Conservation (phyloP, 495 filamentous ascomycete genomes). For the Gamarada debralockiae region DNA sequence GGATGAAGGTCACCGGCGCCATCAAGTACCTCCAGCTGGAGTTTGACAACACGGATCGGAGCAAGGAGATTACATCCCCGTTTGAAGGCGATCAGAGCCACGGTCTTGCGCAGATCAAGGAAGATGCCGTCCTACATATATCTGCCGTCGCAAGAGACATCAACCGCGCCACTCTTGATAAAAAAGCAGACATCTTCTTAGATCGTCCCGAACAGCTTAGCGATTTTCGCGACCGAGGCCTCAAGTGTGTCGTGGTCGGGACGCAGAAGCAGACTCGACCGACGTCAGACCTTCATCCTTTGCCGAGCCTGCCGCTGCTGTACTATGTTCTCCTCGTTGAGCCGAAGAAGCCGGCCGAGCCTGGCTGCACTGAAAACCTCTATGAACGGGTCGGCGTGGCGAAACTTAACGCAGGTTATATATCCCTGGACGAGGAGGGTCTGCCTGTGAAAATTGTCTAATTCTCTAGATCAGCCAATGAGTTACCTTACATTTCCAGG, state of each 20-base stretch:
- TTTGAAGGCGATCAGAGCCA: not conserved
- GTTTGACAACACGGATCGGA: slow-evolving; percentile 19
- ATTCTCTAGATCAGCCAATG: too few relatives aligned
- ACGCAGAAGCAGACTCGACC: not conserved
- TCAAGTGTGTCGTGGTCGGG: slow-evolving; percentile 1
- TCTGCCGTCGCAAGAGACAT: not conserved
- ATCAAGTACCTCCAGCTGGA: slow-evolving; percentile 8
- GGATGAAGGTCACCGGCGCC: slow-evolving; percentile 12
- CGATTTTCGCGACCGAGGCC: not conserved
- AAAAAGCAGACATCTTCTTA: too few relatives aligned
- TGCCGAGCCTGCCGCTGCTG: not conserved
- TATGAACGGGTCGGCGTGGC: not conserved
- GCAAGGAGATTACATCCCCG: not conserved
- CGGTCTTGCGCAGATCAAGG: not conserved
- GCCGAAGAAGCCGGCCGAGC: not conserved
- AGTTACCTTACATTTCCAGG: too few relatives aligned
- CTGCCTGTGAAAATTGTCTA: too few relatives aligned
- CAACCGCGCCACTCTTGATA: not conserved
- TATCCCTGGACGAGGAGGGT: too few relatives aligned
- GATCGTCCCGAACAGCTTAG: not conserved
- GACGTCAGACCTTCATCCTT: too few relatives aligned
- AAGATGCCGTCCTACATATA: not conserved
- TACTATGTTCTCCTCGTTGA: not conserved
- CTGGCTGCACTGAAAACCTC: too few relatives aligned
- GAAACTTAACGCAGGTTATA: too few relatives aligned